Evolutionary conservation across 2,329 filamentous ascomycete genomes (phyloP).

Genomic region (Aureobasidium lini): DNA sequence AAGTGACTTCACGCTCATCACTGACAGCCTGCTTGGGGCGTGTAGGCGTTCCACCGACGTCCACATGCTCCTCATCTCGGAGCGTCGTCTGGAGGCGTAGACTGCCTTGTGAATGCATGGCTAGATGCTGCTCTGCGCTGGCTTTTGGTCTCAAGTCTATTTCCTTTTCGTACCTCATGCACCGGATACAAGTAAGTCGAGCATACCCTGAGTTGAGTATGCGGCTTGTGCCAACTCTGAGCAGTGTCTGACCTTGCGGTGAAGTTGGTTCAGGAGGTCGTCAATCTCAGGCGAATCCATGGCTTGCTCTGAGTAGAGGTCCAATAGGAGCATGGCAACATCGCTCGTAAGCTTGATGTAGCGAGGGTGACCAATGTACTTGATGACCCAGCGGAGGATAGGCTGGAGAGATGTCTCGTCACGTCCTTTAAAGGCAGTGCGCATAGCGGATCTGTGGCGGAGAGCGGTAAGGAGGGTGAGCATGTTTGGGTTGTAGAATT

Average conservation of each 20-base stretch:
- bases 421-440: conserved; percentile 69
- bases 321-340: conserved; percentile 71
- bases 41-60: background rate
- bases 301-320: conserved; percentile 77
- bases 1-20: background rate
- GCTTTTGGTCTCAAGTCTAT: background rate
- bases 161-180: conserved; percentile 3
- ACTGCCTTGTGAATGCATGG: background rate
- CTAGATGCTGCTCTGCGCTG: background rate
- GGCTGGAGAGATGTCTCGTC: conserved; percentile 77
- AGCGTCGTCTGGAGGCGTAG: background rate
- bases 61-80: background rate
- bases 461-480: conserved; percentile 78
- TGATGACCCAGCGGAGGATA: conserved; percentile 73
- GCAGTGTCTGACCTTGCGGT: conserved; percentile 63
- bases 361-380: conserved; percentile 73
- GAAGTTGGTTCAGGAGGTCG: conserved; percentile 59
- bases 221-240: conserved; percentile 80
- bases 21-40: background rate
- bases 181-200: conserved; percentile 64
- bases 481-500: conserved; percentile 33
- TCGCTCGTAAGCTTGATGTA: conserved; percentile 77
- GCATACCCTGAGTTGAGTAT: conserved; percentile 76
- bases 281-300: conserved; percentile 64
- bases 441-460: conserved; percentile 77